Evolutionary conservation across 2,329 filamentous ascomycete genomes (phyloP), one percentile per base, ranked within the genome.

Genomic region (Lizonia empirigonia): DNA sequence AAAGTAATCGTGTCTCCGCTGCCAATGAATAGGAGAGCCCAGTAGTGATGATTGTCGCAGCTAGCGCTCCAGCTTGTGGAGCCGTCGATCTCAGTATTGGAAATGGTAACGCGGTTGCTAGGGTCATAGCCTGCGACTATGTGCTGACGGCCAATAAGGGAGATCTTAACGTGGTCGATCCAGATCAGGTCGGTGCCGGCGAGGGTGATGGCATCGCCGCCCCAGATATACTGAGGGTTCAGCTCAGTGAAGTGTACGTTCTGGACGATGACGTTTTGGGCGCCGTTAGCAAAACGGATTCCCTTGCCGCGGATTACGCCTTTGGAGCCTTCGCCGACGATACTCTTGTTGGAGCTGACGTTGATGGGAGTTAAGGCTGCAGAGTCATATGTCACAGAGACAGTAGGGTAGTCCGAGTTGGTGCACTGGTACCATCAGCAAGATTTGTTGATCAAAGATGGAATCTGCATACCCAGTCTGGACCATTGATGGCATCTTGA

Each of bases 401-500:
- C 48, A 9, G 48, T 55, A 37, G 55, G 47, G 33, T 58, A 54
- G 32, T 40, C 32, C 8, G 37, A 54, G 42, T 46, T 64, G 30
- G 59, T 59, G 44, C 42, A 56, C 50, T 50, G 7, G 19, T 9
- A 5, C 5, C 26, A 12, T 50, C 13, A 50, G 27, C 19, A 8
- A n/a, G 7, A 8, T n/a, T 3, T n/a, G 5, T 34, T 2, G 15
- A 7, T 19, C 2, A 32, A 5, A 16, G 2, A 5, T 7, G 18
- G 20, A 19, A 33, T 22, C 10, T 53, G 38, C 40, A 26, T 45
- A 50, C 47, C 58, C 63, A 58, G 40, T 59, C 38, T 39, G 59
- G 32, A 68, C 80, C 70, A 74, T 85, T 82, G 64, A 86, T 84
- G 55, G 83, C 80, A 32, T 77, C 59, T 74, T 86, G 83, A 69